Percentiles rank a stretch among this genome's conserved stretches.
Conservation (phyloP, 2,329 filamentous ascomycete genomes). For the Blastomyces emzantsi region DNA sequence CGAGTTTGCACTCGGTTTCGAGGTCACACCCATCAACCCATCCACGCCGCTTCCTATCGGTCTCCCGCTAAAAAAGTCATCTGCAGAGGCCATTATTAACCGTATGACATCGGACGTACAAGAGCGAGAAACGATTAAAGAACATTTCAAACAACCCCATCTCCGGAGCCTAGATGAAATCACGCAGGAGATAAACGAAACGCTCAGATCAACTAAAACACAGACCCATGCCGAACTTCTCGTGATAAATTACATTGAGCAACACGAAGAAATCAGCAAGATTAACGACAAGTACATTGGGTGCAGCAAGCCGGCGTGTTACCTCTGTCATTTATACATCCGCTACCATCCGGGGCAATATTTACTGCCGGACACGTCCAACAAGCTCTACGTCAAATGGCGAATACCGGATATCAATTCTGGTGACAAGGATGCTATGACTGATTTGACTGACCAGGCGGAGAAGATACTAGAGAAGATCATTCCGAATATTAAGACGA, state of each 20-base stretch:
- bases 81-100: neutral
- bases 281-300: neutral
- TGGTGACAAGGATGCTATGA: neutral
- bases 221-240: slow-evolving; percentile 5
- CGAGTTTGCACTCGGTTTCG: neutral
- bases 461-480: neutral
- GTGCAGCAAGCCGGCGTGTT: slow-evolving; percentile 5
- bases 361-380: slow-evolving; percentile 1
- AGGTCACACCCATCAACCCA: neutral
- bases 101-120: neutral
- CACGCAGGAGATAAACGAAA: neutral
- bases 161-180: neutral
- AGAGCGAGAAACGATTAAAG: neutral
- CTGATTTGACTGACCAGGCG: neutral
- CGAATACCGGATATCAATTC: neutral
- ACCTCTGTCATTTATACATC: slow-evolving; percentile 4
- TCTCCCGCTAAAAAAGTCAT: neutral
- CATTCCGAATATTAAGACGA: neutral
- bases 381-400: slow-evolving; percentile 7
- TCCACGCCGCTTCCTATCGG: neutral
- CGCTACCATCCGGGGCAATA: neutral
- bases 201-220: neutral
- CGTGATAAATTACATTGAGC: neutral
- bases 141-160: neutral
- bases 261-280: neutral